phyloP scores from a whole-genome alignment of 1,284 basidiomycete species.

The Ustilago crameri region DNA sequence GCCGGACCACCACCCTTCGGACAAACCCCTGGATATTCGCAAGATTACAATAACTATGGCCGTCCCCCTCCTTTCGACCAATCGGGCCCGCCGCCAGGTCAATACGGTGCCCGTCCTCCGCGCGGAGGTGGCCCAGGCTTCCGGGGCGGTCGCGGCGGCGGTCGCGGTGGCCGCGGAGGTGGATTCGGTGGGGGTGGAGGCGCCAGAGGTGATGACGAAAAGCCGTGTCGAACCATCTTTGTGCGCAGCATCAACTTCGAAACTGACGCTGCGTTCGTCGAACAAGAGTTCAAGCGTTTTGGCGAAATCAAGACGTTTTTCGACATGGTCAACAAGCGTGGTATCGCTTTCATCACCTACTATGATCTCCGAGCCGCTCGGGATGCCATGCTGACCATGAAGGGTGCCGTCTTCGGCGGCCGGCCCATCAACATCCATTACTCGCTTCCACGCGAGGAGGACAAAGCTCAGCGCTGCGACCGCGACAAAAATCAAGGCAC shows the following conservation, averaged over 20 bases:
- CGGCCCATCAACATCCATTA: constrained; percentile 95
- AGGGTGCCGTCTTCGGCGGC: constrained; percentile 40
- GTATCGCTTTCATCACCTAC: constrained; percentile 97
- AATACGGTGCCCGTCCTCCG: constrained; percentile 18
- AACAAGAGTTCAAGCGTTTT: constrained; percentile 85
- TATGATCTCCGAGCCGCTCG: constrained; percentile 91
- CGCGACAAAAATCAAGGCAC: constrained; percentile 92
- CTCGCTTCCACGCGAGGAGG: constrained; percentile 85
- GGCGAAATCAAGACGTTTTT: constrained; percentile 97
- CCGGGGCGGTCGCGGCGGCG: constrained; percentile 29
- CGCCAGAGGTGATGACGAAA: constrained; percentile 73
- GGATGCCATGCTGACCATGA: constrained; percentile 82
- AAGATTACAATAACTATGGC: constrained; percentile 27
- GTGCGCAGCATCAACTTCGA: constrained; percentile 79
- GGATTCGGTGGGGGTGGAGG: constrained; percentile 27
- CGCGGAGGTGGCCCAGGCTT: constrained; percentile 18
- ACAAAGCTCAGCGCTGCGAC: constrained; percentile 79
- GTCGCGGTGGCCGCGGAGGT: constrained; percentile 23
- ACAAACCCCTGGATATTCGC: constrained; percentile 16
- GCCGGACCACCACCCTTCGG: constrained; percentile 19
- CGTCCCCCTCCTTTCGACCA: constrained; percentile 17
- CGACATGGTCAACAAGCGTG: constrained; percentile 89
- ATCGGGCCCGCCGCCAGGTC: constrained; percentile 12
- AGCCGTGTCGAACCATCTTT: constrained; percentile 93
- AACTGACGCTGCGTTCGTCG: constrained; percentile 68